Evolutionary conservation across 1,284 basidiomycete species (phyloP), one percentile per base, ranked within the genome.

Genomic region (Ceratobasidium sp.): DNA sequence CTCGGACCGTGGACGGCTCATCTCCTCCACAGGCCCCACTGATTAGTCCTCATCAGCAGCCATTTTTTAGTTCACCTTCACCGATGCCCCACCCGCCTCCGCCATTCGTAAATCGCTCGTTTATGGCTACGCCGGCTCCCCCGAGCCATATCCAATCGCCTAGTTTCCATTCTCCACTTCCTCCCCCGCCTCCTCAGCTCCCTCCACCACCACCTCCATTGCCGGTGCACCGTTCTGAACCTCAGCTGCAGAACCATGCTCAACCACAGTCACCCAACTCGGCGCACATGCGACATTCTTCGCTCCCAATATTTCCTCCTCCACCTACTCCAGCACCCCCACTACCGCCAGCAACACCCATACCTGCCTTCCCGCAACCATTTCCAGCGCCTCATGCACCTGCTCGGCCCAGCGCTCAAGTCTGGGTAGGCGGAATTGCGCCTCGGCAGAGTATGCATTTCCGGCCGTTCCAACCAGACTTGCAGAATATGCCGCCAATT

Each of bases 401-500:
- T 21, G 9, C 45, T 10, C 64, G 30, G 6, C 2, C 50, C 18
- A 52, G 52, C 43, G 16, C 43, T 10, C 36, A 30, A 3, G 26
- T 30, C 50, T 69, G 64, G 64, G 36, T 69, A 9, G 64, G 64
- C 30, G 64, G 64, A 45, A 55, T 69, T 12, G 64, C 53, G 3
- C 64, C 64, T 2, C 39, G 52, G 30, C 23, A 30, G n/a, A 65
- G 14, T 23, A 23, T 32, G 18, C 59, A 61, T 32, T 48, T 50
- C 30, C 21, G 64, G 6, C 36, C 62, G 4, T 69, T 57, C 26
- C 64, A 69, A 41, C 64, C 52, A 18, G 62, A 65, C 62, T 52
- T 46, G 62, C 50, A 65, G 21, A 34, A 50, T 34, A 69, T 69
- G 64, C 64, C 41, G 26, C 41, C 76, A 39, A 61, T 71, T 50